Percentiles rank a stretch among this genome's conserved stretches.
These are phyloP conservation scores for Termitomyces sp. DNA, from an alignment of 768 basidiomycete species.

Conservation along the genomic window DNA sequence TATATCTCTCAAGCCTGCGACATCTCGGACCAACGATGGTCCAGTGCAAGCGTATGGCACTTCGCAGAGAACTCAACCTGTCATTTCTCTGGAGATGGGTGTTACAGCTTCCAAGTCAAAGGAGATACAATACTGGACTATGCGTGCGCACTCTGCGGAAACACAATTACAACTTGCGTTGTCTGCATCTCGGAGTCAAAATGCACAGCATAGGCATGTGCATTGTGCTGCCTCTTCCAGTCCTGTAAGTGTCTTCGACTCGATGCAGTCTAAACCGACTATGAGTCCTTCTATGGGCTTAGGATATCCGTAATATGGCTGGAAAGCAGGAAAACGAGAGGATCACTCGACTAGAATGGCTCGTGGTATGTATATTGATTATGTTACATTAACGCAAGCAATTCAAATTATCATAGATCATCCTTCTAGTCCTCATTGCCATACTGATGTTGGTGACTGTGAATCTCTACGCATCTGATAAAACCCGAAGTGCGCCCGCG, in stretches of 20 bases:
- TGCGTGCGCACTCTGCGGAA: conserved; percentile 62
- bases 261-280: background rate
- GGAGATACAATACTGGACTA: conserved; percentile 62
- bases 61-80: background rate
- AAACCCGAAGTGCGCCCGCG: conserved; percentile 29
- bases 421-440: conserved; percentile 29
- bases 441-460: conserved; percentile 30
- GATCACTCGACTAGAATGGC: conserved; percentile 42
- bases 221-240: conserved; percentile 41
- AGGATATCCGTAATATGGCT: conserved; percentile 33
- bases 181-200: background rate
- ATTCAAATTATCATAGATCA: conserved; percentile 17
- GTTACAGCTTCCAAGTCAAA: background rate
- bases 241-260: conserved; percentile 16
- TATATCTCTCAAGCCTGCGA: conserved; percentile 4
- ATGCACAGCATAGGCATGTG: conserved; percentile 26
- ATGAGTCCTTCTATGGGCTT: background rate
- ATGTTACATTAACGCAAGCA: background rate
- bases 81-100: background rate
- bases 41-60: background rate
- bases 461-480: conserved; percentile 26
- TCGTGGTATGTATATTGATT: conserved; percentile 37
- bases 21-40: background rate
- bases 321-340: conserved; percentile 39
- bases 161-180: conserved; percentile 34